Evolutionary conservation across 805 yeast species (phyloP).

Genomic region (Diddensiella santjacobensis): DNA sequence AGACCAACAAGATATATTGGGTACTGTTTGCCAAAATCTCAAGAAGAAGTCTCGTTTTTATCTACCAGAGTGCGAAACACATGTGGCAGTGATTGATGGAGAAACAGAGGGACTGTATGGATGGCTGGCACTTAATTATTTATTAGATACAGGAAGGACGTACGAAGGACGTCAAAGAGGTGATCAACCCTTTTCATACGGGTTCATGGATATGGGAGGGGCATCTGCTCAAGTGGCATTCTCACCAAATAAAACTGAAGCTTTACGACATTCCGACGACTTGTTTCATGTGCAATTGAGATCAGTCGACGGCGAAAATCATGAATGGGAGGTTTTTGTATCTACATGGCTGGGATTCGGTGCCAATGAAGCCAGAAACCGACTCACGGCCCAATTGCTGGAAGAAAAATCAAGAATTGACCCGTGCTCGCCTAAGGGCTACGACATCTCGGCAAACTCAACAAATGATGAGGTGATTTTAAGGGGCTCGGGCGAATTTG

Average conservation of each 20-base stretch:
- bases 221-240: conserved; percentile 96
- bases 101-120: conserved; percentile 94
- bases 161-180: conserved; percentile 21
- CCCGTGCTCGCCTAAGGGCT: conserved; percentile 77
- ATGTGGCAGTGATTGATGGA: conserved; percentile 86
- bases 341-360: conserved; percentile 98
- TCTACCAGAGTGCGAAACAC: conserved; percentile 57
- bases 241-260: conserved; percentile 66
- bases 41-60: conserved; percentile 52
- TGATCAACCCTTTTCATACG: conserved; percentile 48
- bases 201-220: conserved; percentile 99
- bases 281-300: conserved; percentile 62
- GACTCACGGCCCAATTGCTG: conserved; percentile 48
- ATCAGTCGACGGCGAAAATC: conserved; percentile 64
- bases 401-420: conserved; percentile 37
- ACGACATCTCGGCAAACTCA: conserved; percentile 27
- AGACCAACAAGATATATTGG: conserved; percentile 51
- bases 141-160: conserved; percentile 55
- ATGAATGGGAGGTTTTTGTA: conserved; percentile 83
- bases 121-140: conserved; percentile 88
- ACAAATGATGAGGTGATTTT: conserved; percentile 35
- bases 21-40: conserved; percentile 57
- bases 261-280: conserved; percentile 66
- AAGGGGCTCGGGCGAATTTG: conserved; percentile 76
- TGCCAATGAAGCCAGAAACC: conserved; percentile 83